Conservation (phyloP, 2,329 filamentous ascomycete genomes). For the Rhinocladiella similis region DNA sequence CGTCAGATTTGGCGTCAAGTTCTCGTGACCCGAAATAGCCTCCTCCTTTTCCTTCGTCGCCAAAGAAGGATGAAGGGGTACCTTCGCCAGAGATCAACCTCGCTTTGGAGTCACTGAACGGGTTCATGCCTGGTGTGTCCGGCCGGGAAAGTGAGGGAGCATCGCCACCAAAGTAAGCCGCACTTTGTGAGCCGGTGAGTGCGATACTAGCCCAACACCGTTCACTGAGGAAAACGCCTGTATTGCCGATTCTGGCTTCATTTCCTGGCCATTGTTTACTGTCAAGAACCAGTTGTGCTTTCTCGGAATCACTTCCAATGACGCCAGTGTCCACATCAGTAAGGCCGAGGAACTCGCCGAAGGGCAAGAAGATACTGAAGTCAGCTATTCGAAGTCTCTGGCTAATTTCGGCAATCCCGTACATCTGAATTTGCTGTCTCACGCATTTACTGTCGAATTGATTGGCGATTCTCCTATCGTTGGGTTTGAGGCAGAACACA, state of each 20-base stretch:
- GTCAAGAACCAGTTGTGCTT: slow-evolving; percentile 86
- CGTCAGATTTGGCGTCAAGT: slow-evolving; percentile 83
- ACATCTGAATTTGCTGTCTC: slow-evolving; percentile 87
- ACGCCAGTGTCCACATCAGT: slow-evolving; percentile 81
- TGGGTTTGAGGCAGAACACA: slow-evolving; percentile 95
- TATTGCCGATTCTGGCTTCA: slow-evolving; percentile 86
- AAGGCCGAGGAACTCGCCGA: slow-evolving; percentile 89
- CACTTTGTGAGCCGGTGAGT: slow-evolving; percentile 54
- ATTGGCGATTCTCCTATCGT: slow-evolving; percentile 94
- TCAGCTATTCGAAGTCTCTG: slow-evolving; percentile 89
- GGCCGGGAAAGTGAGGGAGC: slow-evolving; percentile 61
- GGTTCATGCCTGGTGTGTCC: slow-evolving; percentile 54
- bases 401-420: slow-evolving; percentile 96
- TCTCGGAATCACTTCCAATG: slow-evolving; percentile 89
- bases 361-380: slow-evolving; percentile 93
- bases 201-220: slow-evolving; percentile 91
- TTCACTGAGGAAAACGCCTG: slow-evolving; percentile 93
- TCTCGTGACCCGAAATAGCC: slow-evolving; percentile 83
- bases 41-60: slow-evolving; percentile 71
- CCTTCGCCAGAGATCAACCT: slow-evolving; percentile 50
- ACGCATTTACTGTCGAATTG: slow-evolving; percentile 99
- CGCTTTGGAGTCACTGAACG: slow-evolving; percentile 52
- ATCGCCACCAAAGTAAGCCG: slow-evolving; percentile 58
- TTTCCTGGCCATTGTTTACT: slow-evolving; percentile 90
- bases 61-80: slow-evolving; percentile 62